phyloP scores from a whole-genome alignment of 306 rosid species.

The Lathyrus sativus region DNA sequence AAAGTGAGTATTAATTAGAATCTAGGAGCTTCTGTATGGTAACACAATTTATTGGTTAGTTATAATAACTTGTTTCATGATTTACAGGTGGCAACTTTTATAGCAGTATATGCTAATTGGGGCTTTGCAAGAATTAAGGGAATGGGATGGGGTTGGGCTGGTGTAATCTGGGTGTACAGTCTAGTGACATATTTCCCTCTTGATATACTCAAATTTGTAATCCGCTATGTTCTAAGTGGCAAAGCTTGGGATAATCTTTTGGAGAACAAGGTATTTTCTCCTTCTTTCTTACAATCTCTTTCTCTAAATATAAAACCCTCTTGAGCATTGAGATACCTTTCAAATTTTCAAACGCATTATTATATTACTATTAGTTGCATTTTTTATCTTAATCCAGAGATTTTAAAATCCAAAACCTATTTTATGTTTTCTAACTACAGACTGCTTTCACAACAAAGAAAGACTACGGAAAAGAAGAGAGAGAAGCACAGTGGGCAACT shows the following conservation, averaged over 20 bases:
- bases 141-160: conserved; percentile 99
- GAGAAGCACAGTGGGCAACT: conserved; percentile 99
- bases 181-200: conserved; percentile 87
- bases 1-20: conserved; percentile 4
- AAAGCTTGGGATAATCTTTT: conserved; percentile 94
- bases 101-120: conserved; percentile 91
- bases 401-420: conserved; percentile 18
- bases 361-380: conserved; percentile 3
- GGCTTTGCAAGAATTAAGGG: conserved; percentile 79
- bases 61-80: conserved; percentile 22
- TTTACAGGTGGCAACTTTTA: conserved; percentile 79
- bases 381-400: conserved; percentile 22
- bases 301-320: background rate
- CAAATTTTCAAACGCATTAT: background rate
- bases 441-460: conserved; percentile 99
- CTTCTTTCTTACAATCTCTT: background rate
- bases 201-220: conserved; percentile 78
- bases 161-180: conserved; percentile 89
- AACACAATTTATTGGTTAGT: conserved; percentile 10
- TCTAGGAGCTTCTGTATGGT: conserved; percentile 7
- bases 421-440: conserved; percentile 47
- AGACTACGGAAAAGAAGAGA: conserved; percentile 97
- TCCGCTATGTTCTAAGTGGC: conserved; percentile 86
- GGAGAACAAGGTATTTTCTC: conserved; percentile 81
- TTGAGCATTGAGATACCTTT: background rate